Percentiles rank a stretch among this genome's conserved stretches.
Evolutionary conservation across 306 rosid species (phyloP).

Genomic region (Gastrolobium villosum): DNA sequence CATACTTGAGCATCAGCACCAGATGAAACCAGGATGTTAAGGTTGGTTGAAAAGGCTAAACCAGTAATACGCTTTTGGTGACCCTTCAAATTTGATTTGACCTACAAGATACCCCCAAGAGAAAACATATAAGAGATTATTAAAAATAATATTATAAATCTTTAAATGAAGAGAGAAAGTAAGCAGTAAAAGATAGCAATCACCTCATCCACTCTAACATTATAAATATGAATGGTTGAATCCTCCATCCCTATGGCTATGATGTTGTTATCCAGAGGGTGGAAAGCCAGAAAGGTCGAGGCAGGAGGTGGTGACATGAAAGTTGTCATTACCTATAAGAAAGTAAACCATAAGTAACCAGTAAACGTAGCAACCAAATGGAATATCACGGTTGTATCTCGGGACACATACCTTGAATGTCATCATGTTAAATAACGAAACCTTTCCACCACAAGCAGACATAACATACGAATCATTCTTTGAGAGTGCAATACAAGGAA

Average conservation of each 20-base stretch:
- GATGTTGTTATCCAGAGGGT: slow-evolving; percentile 92
- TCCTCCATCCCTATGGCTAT: slow-evolving; percentile 96
- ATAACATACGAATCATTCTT: slow-evolving; percentile 89
- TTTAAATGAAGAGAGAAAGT: slow-evolving; percentile 10
- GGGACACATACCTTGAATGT: slow-evolving; percentile 70
- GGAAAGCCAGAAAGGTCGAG: slow-evolving; percentile 82
- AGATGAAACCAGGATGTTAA: slow-evolving; percentile 81
- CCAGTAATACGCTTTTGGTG: slow-evolving; percentile 86
- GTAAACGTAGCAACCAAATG: slow-evolving; percentile 34
- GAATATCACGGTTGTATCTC: slow-evolving; percentile 18
- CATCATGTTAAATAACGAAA: slow-evolving; percentile 86
- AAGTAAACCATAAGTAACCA: slow-evolving; percentile 39
- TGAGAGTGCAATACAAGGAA: slow-evolving; percentile 90
- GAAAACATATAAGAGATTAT: slow-evolving; percentile 34
- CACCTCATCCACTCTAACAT: slow-evolving; percentile 88
- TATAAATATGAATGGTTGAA: slow-evolving; percentile 84
- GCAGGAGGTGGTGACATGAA: slow-evolving; percentile 86
- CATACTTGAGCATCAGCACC: slow-evolving; percentile 91
- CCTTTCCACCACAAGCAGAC: slow-evolving; percentile 93
- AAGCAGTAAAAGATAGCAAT: slow-evolving; percentile 19
- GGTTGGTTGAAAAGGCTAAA: slow-evolving; percentile 83
- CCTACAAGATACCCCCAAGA: slow-evolving; percentile 56
- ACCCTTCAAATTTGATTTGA: slow-evolving; percentile 82
- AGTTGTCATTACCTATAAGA: slow-evolving; percentile 85
- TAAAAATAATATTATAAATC: slow-evolving; percentile 28